A percentile compares a stretch with the other conserved stretches of the same genome.
Evolutionary conservation across 2,329 filamentous ascomycete genomes (phyloP).

Genomic region (Cordyceps farinosa): DNA sequence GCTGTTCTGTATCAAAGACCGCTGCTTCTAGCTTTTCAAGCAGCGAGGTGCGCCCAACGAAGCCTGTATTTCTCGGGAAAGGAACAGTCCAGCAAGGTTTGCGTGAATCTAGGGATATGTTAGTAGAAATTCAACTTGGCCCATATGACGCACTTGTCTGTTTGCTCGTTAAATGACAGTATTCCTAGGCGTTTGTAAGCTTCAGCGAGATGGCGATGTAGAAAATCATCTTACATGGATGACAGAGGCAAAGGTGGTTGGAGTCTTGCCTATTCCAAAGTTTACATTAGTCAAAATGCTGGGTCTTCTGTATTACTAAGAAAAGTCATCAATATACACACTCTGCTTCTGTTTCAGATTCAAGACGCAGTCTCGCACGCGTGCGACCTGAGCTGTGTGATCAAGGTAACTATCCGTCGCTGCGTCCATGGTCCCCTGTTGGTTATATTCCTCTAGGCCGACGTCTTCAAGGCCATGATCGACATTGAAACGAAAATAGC

Average conservation of each 20-base stretch:
- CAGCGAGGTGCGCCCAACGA: not conserved
- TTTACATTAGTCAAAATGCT: not conserved
- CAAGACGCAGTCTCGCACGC: not conserved
- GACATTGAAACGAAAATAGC: constrained; percentile 9
- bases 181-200: not conserved
- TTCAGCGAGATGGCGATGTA: not conserved
- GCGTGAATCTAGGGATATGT: not conserved
- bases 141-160: not conserved
- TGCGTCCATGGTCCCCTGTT: not conserved
- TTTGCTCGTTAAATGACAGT: not conserved
- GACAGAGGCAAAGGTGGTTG: not conserved
- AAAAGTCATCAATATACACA: constrained; percentile 1
- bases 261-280: not conserved
- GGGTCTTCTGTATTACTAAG: not conserved
- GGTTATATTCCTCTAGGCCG: not conserved
- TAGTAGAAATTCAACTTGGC: not conserved
- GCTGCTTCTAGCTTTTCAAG: not conserved
- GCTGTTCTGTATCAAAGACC: not conserved
- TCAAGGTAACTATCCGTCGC: not conserved
- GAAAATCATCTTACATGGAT: not conserved
- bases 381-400: not conserved
- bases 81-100: constrained; percentile 6
- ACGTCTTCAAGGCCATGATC: not conserved
- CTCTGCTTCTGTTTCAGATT: constrained; percentile 4
- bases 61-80: not conserved